These are phyloP conservation scores for Ogataea neopini DNA, from an alignment of 805 yeast genomes.

Conservation along the genomic window DNA sequence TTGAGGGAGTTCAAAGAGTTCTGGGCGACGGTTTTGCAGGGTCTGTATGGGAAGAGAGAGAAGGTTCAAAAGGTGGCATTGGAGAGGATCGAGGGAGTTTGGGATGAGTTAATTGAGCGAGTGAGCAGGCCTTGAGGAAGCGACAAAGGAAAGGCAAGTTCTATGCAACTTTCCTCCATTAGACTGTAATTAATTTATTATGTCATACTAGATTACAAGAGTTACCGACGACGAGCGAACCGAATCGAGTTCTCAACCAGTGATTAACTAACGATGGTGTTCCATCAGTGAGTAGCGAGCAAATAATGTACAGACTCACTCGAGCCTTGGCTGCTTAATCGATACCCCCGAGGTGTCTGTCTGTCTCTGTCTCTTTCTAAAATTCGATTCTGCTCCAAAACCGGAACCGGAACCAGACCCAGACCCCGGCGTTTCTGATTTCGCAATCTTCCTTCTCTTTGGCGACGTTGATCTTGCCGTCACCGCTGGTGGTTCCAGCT, in stretches of 20 bases:
- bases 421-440: neutral
- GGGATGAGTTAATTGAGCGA: conserved; percentile 15
- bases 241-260: neutral
- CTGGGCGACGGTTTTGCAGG: conserved; percentile 51
- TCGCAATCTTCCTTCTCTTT: conserved; percentile 8
- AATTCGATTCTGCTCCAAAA: conserved; percentile 5
- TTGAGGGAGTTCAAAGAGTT: conserved; percentile 45
- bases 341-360: conserved; percentile 7
- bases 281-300: too few species aligned
- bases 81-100: conserved; percentile 16
- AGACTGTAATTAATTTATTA: too few species aligned
- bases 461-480: conserved; percentile 5
- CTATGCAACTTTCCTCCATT: too few species aligned
- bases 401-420: neutral
- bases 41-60: conserved; percentile 43
- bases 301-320: too few species aligned
- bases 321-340: conserved; percentile 13
- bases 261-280: neutral
- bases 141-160: too few species aligned
- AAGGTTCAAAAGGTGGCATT: conserved; percentile 36
- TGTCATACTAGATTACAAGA: too few species aligned
- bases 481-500: too few species aligned
- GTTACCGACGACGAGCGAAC: too few species aligned
- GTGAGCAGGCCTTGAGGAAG: too few species aligned
- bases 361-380: conserved; percentile 9